phyloP scores from a whole-genome alignment of 2,329 filamentous ascomycete species.

The Lachnellula occidentalis region DNA sequence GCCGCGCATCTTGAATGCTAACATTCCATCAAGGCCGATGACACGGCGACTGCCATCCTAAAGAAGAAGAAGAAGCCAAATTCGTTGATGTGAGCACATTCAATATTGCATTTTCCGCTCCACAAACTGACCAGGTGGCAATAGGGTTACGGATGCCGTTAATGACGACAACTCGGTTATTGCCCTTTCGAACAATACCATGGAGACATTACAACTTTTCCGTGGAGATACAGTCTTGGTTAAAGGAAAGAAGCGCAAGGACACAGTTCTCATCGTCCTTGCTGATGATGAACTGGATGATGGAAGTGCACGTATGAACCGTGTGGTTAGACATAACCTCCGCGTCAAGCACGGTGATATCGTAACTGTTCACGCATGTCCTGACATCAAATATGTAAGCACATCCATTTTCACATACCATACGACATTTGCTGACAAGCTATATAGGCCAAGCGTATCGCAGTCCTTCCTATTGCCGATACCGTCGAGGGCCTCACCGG shows the following conservation, averaged over 20 bases:
- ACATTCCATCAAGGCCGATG: slow-evolving; percentile 62
- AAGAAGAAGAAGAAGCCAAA: slow-evolving; percentile 99
- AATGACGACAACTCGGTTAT: slow-evolving; percentile 99
- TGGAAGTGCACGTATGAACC: slow-evolving; percentile 94
- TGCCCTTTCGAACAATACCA: slow-evolving; percentile 94
- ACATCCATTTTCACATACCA: background rate
- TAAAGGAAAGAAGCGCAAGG: slow-evolving; percentile 99
- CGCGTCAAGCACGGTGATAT: slow-evolving; percentile 98
- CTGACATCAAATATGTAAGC: slow-evolving; percentile 99
- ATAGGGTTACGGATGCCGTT: slow-evolving; percentile 91
- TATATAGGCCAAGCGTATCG: slow-evolving; percentile 89
- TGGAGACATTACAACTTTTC: slow-evolving; percentile 98
- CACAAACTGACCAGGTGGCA: slow-evolving; percentile 30
- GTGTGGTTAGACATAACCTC: slow-evolving; percentile 96
- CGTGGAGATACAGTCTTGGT: slow-evolving; percentile 96
- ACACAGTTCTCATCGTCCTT: slow-evolving; percentile 95
- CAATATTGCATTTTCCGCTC: slow-evolving; percentile 21
- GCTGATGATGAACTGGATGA: slow-evolving; percentile 98
- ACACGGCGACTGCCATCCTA: slow-evolving; percentile 90
- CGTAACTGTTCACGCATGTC: slow-evolving; percentile 94
- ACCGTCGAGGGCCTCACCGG: slow-evolving; percentile 97
- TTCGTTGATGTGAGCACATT: slow-evolving; percentile 75
- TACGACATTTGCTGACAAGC: slow-evolving; percentile 20
- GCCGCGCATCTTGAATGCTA: slow-evolving; percentile 28
- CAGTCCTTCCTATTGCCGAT: slow-evolving; percentile 95